Evolutionary conservation across 106 monocot genomes (phyloP).

Genomic region (Gastrodia elata): DNA sequence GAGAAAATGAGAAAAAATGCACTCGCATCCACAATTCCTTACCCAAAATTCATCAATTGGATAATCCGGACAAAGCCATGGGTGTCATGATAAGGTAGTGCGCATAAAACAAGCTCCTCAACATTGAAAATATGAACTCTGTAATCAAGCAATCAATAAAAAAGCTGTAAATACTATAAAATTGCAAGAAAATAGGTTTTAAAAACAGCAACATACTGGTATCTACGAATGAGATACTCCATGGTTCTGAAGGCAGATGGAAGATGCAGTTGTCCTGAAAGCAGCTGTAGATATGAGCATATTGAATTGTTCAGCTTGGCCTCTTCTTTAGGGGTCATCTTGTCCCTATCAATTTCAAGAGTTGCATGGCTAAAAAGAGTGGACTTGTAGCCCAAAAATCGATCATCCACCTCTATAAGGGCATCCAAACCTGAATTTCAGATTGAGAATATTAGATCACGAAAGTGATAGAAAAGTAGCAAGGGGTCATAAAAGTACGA

Average conservation of each 20-base stretch:
- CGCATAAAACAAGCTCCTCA: slow-evolving; percentile 70
- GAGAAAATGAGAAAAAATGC: not conserved
- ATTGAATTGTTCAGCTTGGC: slow-evolving; percentile 61
- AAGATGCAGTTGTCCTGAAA: slow-evolving; percentile 58
- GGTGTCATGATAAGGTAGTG: slow-evolving; percentile 83
- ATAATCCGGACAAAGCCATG: slow-evolving; percentile 68
- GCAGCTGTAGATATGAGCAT: slow-evolving; percentile 50
- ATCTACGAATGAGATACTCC: slow-evolving; percentile 89
- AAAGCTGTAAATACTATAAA: not conserved
- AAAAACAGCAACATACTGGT: slow-evolving; percentile 32
- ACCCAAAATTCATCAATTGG: slow-evolving; percentile 77
- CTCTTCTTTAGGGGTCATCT: slow-evolving; percentile 63
- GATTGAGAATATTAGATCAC: not conserved
- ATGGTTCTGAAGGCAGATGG: slow-evolving; percentile 62
- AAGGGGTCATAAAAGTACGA: too few relatives aligned
- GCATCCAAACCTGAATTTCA: slow-evolving; percentile 55
- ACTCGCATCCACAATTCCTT: slow-evolving; percentile 38
- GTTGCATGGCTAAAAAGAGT: slow-evolving; percentile 68
- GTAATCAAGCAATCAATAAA: slow-evolving; percentile 11
- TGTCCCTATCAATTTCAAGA: slow-evolving; percentile 65
- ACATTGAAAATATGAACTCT: slow-evolving; percentile 79
- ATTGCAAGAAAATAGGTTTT: not conserved
- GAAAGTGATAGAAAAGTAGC: too few relatives aligned
- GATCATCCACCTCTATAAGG: slow-evolving; percentile 33
- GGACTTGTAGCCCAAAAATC: slow-evolving; percentile 43